Conservation (phyloP, 176 grass and related monocot species). For the Oryza meridionalis region DNA sequence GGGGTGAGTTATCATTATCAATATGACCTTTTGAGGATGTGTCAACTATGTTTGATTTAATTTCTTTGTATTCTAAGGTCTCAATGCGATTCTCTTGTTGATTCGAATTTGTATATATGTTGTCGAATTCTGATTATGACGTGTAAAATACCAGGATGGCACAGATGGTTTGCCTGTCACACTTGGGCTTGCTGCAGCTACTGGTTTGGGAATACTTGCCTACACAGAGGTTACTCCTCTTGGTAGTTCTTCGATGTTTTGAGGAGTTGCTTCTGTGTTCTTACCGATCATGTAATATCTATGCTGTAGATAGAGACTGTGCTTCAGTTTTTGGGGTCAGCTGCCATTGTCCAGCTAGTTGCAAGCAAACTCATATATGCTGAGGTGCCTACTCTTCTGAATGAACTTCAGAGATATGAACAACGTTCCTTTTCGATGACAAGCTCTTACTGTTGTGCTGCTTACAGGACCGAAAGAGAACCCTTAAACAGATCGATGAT, state of each 20-base stretch:
- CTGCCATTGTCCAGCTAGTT: conserved; percentile 79
- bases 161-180: conserved; percentile 75
- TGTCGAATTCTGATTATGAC: conserved; percentile 19
- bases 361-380: conserved; percentile 74
- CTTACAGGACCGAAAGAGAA: conserved; percentile 78
- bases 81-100: neutral
- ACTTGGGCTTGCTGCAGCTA: conserved; percentile 81
- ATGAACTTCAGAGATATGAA: neutral
- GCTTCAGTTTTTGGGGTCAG: conserved; percentile 92
- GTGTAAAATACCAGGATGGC: conserved; percentile 52
- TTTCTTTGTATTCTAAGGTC: neutral
- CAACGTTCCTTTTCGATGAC: neutral
- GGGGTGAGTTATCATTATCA: conserved; percentile 67
- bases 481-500: conserved; percentile 76
- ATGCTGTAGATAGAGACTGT: conserved; percentile 84
- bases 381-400: conserved; percentile 58
- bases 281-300: conserved; percentile 22
- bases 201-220: conserved; percentile 81
- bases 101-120: conserved; percentile 14
- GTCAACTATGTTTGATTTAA: neutral
- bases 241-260: conserved; percentile 6
- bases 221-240: conserved; percentile 68
- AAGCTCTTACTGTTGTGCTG: conserved; percentile 19
- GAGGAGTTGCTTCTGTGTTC: conserved; percentile 5
- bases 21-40: neutral